phyloP scores from a whole-genome alignment of 225 moss, liverwort and hornwort genomes.

The Marchantia paleacea region DNA sequence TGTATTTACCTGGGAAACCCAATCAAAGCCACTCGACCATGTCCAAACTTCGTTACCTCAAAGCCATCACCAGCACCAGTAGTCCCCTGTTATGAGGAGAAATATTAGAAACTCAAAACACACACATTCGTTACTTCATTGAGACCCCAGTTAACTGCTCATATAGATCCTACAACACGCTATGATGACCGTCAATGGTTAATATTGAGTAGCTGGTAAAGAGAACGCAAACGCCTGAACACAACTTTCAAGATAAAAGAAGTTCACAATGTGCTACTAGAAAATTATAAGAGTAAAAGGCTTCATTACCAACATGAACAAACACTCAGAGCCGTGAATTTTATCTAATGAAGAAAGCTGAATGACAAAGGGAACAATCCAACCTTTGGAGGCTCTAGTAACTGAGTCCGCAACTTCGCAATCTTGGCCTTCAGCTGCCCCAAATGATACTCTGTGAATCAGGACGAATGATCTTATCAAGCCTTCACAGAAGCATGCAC shows the following conservation, averaged over 20 bases:
- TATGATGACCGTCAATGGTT: too few species aligned
- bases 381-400: slow-evolving; percentile 97
- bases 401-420: slow-evolving; percentile 96
- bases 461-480: slow-evolving; percentile 15
- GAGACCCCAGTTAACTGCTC: too few species aligned
- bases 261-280: background rate
- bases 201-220: too few species aligned
- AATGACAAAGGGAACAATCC: background rate
- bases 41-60: slow-evolving; percentile 98
- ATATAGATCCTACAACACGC: too few species aligned
- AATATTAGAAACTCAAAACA: too few species aligned
- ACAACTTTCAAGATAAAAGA: background rate
- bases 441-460: slow-evolving; percentile 82
- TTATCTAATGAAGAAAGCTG: background rate
- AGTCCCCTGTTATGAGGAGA: slow-evolving; percentile 34
- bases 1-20: slow-evolving; percentile 81
- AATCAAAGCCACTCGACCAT: slow-evolving; percentile 93
- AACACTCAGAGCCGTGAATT: too few species aligned
- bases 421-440: slow-evolving; percentile 99
- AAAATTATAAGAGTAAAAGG: background rate
- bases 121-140: too few species aligned
- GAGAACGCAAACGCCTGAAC: background rate
- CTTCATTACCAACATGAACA: background rate
- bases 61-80: slow-evolving; percentile 94
- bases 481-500: background rate